Evolutionary conservation across 2,329 filamentous ascomycete genomes (phyloP).

Genomic region (Plenodomus tracheiphilus): DNA sequence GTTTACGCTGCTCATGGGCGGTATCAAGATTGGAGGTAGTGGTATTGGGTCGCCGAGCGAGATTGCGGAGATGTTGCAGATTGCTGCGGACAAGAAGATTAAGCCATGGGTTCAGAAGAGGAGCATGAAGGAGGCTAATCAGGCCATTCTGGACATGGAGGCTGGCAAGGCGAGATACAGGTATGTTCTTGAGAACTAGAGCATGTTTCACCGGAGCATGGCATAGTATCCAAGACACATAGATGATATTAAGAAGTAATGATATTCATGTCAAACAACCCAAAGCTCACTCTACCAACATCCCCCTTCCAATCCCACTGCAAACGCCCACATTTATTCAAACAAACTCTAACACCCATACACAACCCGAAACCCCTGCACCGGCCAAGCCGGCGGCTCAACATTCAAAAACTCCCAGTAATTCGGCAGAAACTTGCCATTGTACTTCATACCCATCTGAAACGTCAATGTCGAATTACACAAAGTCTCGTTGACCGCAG

Average conservation of each 20-base stretch:
- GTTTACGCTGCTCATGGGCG: slow-evolving; percentile 51
- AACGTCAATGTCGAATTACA: slow-evolving; percentile 37
- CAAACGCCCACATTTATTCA: background rate
- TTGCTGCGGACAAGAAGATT: slow-evolving; percentile 62
- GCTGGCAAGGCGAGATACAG: slow-evolving; percentile 57
- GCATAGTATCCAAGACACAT: background rate
- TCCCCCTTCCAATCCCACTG: background rate
- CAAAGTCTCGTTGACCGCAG: slow-evolving; percentile 17
- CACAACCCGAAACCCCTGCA: slow-evolving; percentile 33
- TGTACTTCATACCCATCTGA: slow-evolving; percentile 31
- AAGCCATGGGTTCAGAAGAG: slow-evolving; percentile 66
- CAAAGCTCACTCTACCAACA: background rate
- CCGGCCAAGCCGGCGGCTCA: slow-evolving; percentile 23
- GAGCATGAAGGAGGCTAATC: slow-evolving; percentile 58
- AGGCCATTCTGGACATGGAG: slow-evolving; percentile 61
- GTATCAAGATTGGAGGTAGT: slow-evolving; percentile 29
- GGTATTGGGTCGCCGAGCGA: slow-evolving; percentile 27
- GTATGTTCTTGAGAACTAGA: slow-evolving; percentile 34
- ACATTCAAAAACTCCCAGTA: slow-evolving; percentile 35
- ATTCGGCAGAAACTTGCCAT: slow-evolving; percentile 23
- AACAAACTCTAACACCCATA: slow-evolving; percentile 22
- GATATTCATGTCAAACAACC: background rate
- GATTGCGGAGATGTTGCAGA: slow-evolving; percentile 51
- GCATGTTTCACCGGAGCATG: background rate
- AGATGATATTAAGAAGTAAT: background rate